Evolutionary conservation across 2,329 filamentous ascomycete genomes (phyloP).

Genomic region (Botryosphaeria agaves): DNA sequence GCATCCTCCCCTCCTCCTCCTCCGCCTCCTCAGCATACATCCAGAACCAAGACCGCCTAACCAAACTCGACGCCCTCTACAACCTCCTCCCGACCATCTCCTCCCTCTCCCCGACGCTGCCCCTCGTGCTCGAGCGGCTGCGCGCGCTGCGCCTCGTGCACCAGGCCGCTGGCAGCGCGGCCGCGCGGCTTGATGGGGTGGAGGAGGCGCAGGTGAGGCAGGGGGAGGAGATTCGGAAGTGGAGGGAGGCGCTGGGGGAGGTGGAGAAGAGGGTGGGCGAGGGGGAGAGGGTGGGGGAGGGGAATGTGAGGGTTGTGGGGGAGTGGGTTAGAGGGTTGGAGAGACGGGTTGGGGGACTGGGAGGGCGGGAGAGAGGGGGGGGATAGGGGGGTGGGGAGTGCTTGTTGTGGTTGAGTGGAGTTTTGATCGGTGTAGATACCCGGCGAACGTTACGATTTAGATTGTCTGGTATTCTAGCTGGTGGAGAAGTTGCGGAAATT

Average conservation of each 20-base stretch:
- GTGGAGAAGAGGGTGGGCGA: slow-evolving; percentile 60
- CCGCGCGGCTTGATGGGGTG: slow-evolving; percentile 57
- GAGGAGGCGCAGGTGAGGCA: slow-evolving; percentile 71
- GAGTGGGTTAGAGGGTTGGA: slow-evolving; percentile 82
- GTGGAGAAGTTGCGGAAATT: too few species aligned
- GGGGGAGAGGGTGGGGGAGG: slow-evolving; percentile 51
- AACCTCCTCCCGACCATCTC: slow-evolving; percentile 79
- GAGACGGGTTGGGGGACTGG: slow-evolving; percentile 36
- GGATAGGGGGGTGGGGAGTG: neutral
- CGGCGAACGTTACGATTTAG: too few species aligned
- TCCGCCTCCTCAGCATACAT: too few species aligned
- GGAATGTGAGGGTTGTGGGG: slow-evolving; percentile 72
- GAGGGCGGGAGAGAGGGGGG: neutral
- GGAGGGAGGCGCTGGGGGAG: slow-evolving; percentile 64
- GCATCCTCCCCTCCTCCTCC: too few species aligned
- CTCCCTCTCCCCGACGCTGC: slow-evolving; percentile 66
- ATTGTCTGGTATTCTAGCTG: too few species aligned
- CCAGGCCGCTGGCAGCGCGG: slow-evolving; percentile 67
- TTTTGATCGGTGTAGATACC: too few species aligned
- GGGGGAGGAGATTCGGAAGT: slow-evolving; percentile 67
- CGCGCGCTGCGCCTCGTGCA: slow-evolving; percentile 73
- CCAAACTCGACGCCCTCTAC: slow-evolving; percentile 86
- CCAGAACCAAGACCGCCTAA: slow-evolving; percentile 50
- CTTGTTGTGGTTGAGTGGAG: too few species aligned
- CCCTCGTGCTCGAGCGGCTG: slow-evolving; percentile 68